These are phyloP conservation scores for Corymbia maculata DNA, from an alignment of 345 rosid genomes.

Conservation along the genomic window DNA sequence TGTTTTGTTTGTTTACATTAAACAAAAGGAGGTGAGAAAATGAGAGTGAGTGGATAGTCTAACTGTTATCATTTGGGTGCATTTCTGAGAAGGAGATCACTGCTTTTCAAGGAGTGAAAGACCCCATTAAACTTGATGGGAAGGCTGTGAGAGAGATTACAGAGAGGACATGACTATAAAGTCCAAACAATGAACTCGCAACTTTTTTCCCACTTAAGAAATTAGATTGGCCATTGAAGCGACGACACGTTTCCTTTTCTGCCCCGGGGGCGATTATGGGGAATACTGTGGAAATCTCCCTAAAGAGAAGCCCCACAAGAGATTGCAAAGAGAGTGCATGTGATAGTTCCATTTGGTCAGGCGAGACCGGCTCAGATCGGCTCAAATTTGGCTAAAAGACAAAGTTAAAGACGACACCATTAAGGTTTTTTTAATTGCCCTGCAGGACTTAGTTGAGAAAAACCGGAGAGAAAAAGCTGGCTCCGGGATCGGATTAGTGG, in stretches of 20 bases:
- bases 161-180: not conserved
- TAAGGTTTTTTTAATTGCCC: not conserved
- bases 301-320: not conserved
- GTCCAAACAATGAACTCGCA: not conserved
- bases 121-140: not conserved
- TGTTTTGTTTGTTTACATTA: conserved; percentile 7
- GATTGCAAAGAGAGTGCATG: not conserved
- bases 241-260: not conserved
- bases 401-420: not conserved
- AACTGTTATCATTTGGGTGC: conserved; percentile 23
- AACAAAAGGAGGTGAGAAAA: not conserved
- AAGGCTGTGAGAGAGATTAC: not conserved
- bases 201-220: conserved; percentile 1
- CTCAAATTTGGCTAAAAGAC: not conserved
- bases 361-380: not conserved
- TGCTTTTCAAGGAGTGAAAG: not conserved
- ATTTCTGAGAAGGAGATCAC: conserved; percentile 19
- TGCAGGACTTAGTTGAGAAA: not conserved
- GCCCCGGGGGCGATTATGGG: not conserved
- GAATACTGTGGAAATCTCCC: conserved; percentile 3
- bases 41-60: conserved; percentile 9
- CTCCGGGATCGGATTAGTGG: conserved; percentile 14
- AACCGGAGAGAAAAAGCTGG: not conserved
- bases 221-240: not conserved
- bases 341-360: not conserved